phyloP scores from a whole-genome alignment of 2,329 filamentous ascomycete genomes.

The Exophiala viscosa region DNA sequence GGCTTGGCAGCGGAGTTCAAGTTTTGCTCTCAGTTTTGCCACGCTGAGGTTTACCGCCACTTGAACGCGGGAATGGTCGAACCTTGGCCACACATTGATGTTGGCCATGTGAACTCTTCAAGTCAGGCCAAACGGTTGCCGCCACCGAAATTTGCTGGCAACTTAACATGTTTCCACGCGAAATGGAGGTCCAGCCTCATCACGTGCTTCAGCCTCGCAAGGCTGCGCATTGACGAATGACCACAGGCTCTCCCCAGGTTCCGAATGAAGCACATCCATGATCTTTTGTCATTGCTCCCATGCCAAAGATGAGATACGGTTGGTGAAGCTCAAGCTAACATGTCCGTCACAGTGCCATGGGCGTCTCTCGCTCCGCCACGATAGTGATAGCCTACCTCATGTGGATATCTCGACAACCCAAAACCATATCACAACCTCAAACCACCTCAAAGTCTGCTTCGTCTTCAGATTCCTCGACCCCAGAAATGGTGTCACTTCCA shows the following conservation, averaged over 20 bases:
- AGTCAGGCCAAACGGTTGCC: no score
- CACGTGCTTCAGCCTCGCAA: no score
- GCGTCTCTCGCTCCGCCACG: slow-evolving; percentile 87
- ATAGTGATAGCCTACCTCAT: slow-evolving; percentile 82
- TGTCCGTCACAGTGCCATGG: slow-evolving; percentile 72
- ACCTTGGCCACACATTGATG: slow-evolving; percentile 3
- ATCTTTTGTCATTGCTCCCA: no score
- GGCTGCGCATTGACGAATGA: no score
- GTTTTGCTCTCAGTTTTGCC: slow-evolving; percentile 1
- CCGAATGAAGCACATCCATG: no score
- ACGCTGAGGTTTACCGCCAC: slow-evolving; percentile 9
- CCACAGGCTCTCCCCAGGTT: no score
- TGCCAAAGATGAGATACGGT: slow-evolving; percentile 1
- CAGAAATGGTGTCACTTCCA: slow-evolving; percentile 42
- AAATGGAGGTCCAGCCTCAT: no score
- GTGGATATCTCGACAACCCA: slow-evolving; percentile 37
- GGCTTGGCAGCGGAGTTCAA: background rate
- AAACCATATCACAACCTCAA: slow-evolving; percentile 1
- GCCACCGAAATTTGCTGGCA: no score
- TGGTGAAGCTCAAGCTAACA: slow-evolving; percentile 17
- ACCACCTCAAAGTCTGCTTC: slow-evolving; percentile 33
- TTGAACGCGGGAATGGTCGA: background rate
- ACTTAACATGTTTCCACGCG: no score
- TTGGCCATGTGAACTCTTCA: background rate
- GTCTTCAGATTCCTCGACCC: slow-evolving; percentile 33